phyloP scores from a whole-genome alignment of 805 yeast species.

The Candida cerambycidarum region DNA sequence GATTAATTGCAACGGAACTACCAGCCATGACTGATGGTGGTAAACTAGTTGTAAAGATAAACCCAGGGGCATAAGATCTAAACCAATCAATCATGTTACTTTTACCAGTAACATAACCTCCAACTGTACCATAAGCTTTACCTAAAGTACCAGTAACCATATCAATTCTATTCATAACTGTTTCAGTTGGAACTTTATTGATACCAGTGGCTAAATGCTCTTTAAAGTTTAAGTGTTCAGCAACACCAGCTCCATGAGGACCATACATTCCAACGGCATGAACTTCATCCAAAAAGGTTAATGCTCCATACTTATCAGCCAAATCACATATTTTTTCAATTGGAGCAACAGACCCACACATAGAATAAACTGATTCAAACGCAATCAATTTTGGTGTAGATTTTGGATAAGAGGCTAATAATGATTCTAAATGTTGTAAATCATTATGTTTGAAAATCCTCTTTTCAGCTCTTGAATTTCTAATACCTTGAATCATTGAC shows the following conservation, averaged over 20 bases:
- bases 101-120: conserved; percentile 95
- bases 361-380: conserved; percentile 94
- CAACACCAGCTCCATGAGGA: conserved; percentile 99
- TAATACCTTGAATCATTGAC: conserved; percentile 94
- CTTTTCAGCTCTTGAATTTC: conserved; percentile 84
- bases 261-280: conserved; percentile 99
- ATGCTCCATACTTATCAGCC: conserved; percentile 96
- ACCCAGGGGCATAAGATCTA: conserved; percentile 95
- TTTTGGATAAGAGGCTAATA: conserved; percentile 76
- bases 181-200: conserved; percentile 40
- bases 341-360: conserved; percentile 98
- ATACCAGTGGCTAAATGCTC: conserved; percentile 71
- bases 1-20: conserved; percentile 80
- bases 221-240: conserved; percentile 91
- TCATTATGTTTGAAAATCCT: conserved; percentile 92
- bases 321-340: conserved; percentile 89
- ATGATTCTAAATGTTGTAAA: conserved; percentile 75
- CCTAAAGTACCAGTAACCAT: conserved; percentile 98
- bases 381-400: conserved; percentile 94
- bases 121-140: conserved; percentile 95
- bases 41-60: conserved; percentile 92
- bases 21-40: conserved; percentile 99
- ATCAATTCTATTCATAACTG: conserved; percentile 87
- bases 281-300: conserved; percentile 96
- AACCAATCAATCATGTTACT: conserved; percentile 87